These are phyloP conservation scores for Panellus pusillus DNA, from an alignment of 768 basidiomycete genomes.

Conservation along the genomic window DNA sequence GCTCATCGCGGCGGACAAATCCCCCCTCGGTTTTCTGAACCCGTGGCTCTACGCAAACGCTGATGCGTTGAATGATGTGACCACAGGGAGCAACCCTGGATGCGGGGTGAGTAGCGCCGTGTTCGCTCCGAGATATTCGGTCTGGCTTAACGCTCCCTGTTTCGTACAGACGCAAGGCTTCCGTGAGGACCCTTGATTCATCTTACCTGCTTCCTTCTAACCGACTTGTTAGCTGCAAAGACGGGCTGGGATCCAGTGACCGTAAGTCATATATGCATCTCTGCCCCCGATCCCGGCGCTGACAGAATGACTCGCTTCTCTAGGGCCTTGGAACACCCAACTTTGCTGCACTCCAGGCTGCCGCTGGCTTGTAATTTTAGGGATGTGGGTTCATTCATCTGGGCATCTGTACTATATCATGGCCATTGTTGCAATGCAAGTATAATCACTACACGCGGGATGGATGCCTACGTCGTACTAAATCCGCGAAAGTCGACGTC, in stretches of 20 bases:
- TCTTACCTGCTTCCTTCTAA: not conserved
- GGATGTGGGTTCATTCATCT: no score
- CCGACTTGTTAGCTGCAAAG: conserved; percentile 33
- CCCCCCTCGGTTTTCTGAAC: conserved; percentile 19
- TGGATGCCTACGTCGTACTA: no score
- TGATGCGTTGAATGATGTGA: conserved; percentile 28
- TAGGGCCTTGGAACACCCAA: conserved; percentile 16
- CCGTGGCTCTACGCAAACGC: conserved; percentile 13
- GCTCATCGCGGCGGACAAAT: conserved; percentile 13
- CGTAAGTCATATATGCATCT: conserved; percentile 1
- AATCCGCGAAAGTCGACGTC: no score
- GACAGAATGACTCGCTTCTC: not conserved
- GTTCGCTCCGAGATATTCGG: no score
- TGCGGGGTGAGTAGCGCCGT: no score
- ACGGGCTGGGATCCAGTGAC: conserved; percentile 31
- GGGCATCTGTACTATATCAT: no score
- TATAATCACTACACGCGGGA: no score
- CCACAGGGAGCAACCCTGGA: conserved; percentile 22
- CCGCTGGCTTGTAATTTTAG: conserved; percentile 9
- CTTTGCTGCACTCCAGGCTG: conserved; percentile 4
- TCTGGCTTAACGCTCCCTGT: no score
- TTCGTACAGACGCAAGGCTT: conserved; percentile 3
- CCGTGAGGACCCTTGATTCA: not conserved
- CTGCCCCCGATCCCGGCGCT: no score
- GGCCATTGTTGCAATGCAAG: no score